Conservation (phyloP, 148 eudicot genomes). For the Rhododendron ferrugineum region DNA sequence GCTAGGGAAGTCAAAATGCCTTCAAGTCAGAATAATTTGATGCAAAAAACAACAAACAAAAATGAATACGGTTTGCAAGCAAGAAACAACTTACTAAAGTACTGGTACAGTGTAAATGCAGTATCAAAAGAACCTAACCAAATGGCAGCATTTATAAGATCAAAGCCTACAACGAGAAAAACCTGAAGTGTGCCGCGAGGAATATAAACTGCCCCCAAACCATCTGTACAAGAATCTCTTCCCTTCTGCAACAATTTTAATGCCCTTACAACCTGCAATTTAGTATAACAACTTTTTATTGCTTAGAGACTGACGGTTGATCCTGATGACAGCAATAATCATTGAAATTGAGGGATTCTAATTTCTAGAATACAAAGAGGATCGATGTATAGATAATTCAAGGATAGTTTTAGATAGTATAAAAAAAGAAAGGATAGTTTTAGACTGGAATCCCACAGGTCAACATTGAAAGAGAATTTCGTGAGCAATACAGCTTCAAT, state of each 20-base stretch:
- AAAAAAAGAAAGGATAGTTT: background rate
- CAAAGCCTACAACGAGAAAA: slow-evolving; percentile 16
- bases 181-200: slow-evolving; percentile 99
- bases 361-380: slow-evolving; percentile 1
- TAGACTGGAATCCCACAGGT: background rate
- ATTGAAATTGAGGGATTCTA: background rate
- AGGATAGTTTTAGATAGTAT: background rate
- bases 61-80: background rate
- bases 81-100: background rate
- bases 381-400: background rate
- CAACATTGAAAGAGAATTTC: background rate
- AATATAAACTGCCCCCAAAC: slow-evolving; percentile 72
- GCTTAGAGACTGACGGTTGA: background rate
- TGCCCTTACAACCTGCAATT: slow-evolving; percentile 90
- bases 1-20: background rate
- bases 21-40: background rate
- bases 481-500: background rate
- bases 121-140: background rate
- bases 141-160: background rate
- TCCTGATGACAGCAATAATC: background rate
- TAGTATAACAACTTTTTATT: slow-evolving; percentile 4
- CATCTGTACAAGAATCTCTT: slow-evolving; percentile 46
- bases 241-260: slow-evolving; percentile 65
- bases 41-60: background rate
- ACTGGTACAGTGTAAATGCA: background rate